These are phyloP conservation scores for Eucalyptus erythrocorys DNA, from an alignment of 345 rosid species.

Conservation along the genomic window DNA sequence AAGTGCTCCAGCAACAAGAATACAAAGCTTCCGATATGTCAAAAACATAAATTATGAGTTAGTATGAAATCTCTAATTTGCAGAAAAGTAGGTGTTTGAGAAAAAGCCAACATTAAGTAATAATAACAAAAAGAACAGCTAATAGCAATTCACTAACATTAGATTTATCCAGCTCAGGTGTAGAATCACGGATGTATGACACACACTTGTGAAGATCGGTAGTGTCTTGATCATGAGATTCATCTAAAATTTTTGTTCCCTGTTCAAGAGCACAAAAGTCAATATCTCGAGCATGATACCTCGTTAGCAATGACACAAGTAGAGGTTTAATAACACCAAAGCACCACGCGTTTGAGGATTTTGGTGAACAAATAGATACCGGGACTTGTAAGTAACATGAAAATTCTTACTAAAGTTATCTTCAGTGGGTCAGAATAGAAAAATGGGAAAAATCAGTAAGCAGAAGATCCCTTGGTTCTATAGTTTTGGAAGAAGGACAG, in stretches of 20 bases:
- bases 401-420: not conserved
- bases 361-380: not conserved
- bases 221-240: constrained; percentile 89
- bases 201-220: constrained; percentile 92
- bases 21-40: constrained; percentile 37
- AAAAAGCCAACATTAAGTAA: not conserved
- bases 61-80: not conserved
- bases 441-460: not conserved
- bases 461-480: not conserved
- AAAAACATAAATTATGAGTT: not conserved
- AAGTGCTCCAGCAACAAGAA: constrained; percentile 90
- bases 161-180: constrained; percentile 32
- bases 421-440: not conserved
- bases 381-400: not conserved
- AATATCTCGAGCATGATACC: not conserved
- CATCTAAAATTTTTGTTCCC: constrained; percentile 78
- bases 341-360: not conserved
- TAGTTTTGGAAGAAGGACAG: not conserved
- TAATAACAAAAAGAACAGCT: not conserved
- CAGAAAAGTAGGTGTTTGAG: not conserved
- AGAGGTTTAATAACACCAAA: not conserved
- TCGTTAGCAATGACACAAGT: not conserved
- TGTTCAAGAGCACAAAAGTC: constrained; percentile 1
- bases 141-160: constrained; percentile 23
- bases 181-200: constrained; percentile 26